Evolutionary conservation across 2,329 filamentous ascomycete species (phyloP), one percentile per base, ranked within the genome.

Genomic region (Pseudogymnoascus sp.): DNA sequence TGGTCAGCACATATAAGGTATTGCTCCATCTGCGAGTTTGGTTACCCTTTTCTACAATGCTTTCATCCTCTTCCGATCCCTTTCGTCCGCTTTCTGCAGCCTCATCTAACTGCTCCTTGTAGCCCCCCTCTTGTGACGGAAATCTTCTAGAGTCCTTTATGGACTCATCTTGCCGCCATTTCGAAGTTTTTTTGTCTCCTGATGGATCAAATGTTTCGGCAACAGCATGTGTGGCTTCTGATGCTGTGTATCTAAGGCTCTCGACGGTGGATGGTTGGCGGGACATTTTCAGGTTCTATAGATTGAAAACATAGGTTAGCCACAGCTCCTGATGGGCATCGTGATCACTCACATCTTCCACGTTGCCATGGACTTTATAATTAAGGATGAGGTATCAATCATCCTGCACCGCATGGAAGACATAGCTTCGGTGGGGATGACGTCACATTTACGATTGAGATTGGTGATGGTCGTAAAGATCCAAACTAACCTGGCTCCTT

Each of bases 21-120:
- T 25, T 9, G 11, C 8, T 6, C 6, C 22, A 34, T 9, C 25
- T 35, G 47, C 8, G 37, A 14, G 22, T 35, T 22, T 12, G 43
- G 50, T 20, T 62, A 69, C 68, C 66, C 63, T 66, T 68, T 41
- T 65, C 65, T 18, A 67, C 57, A 28, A 61, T 63, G 14, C 60
- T 62, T 37, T 63, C 61, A 41, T 65, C 61, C n/a, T 60, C 35
- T 32, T 50, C 63, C 39, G 7, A 37, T 7, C 5, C 43, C 35
- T 11, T 34, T 34, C 28, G 54, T 5, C n/a, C 58, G n/a, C 54
- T 60, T 16, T 28, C 16, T 12, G 67, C 67, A 58, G 67, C 68
- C 25, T 64, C 58, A 35, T 69, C 67, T 54, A 70, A 63, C 61
- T 67, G 63, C 34, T 70, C 63, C 41, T 70, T 70, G 34, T 64